Percentiles rank a stretch among this genome's conserved stretches.
Conservation (phyloP, 1,284 basidiomycete genomes). For the Sphagnurus paluster region DNA sequence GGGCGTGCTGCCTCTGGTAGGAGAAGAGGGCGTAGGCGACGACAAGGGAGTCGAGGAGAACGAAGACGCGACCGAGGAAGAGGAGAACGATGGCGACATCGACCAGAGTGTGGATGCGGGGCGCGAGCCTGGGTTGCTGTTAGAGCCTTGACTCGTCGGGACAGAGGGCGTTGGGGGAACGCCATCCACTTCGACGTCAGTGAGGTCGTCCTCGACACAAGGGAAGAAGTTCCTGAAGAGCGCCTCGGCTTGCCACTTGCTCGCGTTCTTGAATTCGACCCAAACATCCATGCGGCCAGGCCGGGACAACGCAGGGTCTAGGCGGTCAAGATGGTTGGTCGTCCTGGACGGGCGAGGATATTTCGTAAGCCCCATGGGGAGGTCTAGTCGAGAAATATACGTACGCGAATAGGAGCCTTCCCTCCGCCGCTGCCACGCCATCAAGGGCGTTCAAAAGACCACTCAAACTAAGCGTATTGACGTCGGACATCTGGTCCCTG, state of each 20-base stretch:
- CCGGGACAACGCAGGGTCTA: conserved; percentile 81
- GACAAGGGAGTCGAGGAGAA: conserved; percentile 31
- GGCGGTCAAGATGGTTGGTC: conserved; percentile 81
- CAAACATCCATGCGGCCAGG: conserved; percentile 90
- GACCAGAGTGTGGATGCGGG: conserved; percentile 23
- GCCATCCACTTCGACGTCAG: conserved; percentile 17
- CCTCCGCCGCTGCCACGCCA: conserved; percentile 84
- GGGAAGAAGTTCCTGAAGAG: conserved; percentile 89
- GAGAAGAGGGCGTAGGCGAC: conserved; percentile 32
- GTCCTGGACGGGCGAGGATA: conserved; percentile 41
- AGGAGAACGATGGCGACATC: conserved; percentile 23
- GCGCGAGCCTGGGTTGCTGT: conserved; percentile 7
- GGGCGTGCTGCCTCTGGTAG: conserved; percentile 21
- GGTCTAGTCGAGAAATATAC: conserved; percentile 27
- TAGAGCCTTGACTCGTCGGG: conserved; percentile 10
- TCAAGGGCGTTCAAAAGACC: conserved; percentile 84
- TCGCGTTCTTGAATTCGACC: conserved; percentile 85
- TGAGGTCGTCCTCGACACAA: conserved; percentile 52
- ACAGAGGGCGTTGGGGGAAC: conserved; percentile 9
- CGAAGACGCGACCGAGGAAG: conserved; percentile 31
- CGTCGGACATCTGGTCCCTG: conserved; percentile 62
- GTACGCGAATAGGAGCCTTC: conserved; percentile 80
- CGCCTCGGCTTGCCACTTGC: conserved; percentile 77
- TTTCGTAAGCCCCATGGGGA: neutral
- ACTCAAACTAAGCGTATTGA: conserved; percentile 77